Base-by-base conservation (phyloP, 129 eudicot species). In the Pittosporum tobira region DNA sequence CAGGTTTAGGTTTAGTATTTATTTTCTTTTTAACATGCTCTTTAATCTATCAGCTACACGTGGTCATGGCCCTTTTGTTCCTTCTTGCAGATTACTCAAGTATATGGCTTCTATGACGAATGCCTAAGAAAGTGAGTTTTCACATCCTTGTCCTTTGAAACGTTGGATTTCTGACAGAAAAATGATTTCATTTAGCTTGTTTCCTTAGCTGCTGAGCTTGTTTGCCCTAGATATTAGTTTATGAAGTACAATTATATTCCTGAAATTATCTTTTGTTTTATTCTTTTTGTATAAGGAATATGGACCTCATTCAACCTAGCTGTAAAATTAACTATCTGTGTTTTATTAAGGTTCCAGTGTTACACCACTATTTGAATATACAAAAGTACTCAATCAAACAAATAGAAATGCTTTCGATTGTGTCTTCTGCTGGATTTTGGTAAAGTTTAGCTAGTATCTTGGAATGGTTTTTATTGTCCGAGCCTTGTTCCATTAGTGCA, bases 81-180 rank as follows among this genome's bases (percentile, higher is more conserved):
- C 67, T 19, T 62, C 25, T 46, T 75, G 75, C 95, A 90, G 97
- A 90, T 90, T 65, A 90, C 97, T 66, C 97, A 90, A 79, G 97
- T 90, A 31, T 90, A 85, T 78, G 95, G 97, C 25, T 90, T 90
- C 72, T 90, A 90, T 64, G 95, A 90, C 55, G 97, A 90, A 77
- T 90, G 97, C 77, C 73, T 90, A 59, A 79, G 95, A 79, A 90
- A 90, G 97, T 85, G 73, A 90, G 97, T 85, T 55, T 31, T 57
- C 23, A 46, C 37, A 24, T 51, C 30, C 11, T 36, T 22, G 10
- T 1, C 2, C 21, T 0, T 9, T 61, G 53, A n/a, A n/a, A n/a
- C n/a, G n/a, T n/a, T n/a, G n/a, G n/a, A 3, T 7, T 24, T 21
- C 16, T 43, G 9, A 2, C n/a, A 19, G 29, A 30, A 25, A n/a